Conservation (phyloP, 2,329 filamentous ascomycete genomes). For the Coniochaeta sp. region DNA sequence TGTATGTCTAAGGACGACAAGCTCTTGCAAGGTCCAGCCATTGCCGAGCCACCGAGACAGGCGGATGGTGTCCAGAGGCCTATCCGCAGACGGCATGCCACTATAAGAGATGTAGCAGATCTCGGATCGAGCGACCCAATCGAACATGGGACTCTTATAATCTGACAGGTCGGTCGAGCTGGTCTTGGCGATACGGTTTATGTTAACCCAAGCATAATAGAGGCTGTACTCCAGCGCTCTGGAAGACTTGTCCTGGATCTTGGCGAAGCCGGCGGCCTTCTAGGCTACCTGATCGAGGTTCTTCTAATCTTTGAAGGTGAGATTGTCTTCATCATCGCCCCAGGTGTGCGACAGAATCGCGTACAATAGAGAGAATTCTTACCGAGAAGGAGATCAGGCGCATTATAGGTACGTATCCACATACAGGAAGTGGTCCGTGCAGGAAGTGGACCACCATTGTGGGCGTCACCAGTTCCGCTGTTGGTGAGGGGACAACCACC, state of each 20-base stretch:
- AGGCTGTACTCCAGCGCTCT: background rate
- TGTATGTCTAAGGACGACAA: constrained; percentile 3
- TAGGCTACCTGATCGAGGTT: background rate
- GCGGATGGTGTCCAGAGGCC: no score
- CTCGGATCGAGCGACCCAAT: constrained; percentile 4
- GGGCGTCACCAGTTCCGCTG: background rate
- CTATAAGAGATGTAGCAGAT: constrained; percentile 7
- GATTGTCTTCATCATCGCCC: constrained; percentile 2
- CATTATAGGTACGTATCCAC: no score
- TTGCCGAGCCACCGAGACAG: background rate
- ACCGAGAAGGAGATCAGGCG: no score
- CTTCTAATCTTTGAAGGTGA: constrained; percentile 1
- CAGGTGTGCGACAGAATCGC: constrained; percentile 5
- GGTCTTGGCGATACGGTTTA: constrained; percentile 6
- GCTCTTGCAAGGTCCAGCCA: constrained; percentile 9
- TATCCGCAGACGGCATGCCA: background rate
- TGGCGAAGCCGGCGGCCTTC: background rate
- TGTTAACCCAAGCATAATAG: constrained; percentile 3
- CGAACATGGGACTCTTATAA: constrained; percentile 2
- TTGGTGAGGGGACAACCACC: background rate
- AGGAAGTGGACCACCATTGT: background rate
- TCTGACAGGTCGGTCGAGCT: constrained; percentile 7
- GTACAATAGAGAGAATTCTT: no score
- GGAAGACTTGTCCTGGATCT: background rate
- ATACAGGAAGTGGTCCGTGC: constrained; percentile 13